Evolutionary conservation across 2,329 filamentous ascomycete genomes (phyloP), one percentile per base, ranked within the genome.

Genomic region (Coniella vitis): DNA sequence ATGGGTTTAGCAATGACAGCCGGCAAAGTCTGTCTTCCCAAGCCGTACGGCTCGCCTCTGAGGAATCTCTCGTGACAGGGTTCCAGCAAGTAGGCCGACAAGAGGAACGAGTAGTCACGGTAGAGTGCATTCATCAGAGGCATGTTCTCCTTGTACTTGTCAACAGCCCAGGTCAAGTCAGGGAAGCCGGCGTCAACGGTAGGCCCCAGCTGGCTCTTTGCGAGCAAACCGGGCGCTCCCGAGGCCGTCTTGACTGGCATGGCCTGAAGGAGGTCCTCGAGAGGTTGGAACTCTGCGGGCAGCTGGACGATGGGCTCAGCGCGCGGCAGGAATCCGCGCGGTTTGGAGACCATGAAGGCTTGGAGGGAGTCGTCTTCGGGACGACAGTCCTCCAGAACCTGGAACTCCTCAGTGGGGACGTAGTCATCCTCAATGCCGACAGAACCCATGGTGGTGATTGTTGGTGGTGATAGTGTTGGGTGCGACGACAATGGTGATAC

Each of bases 51-150:
- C 63, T 87, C 81, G 0, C 84, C 85, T 65, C 79, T 83, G 53
- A 84, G 59, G 60, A 81, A 83, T 35, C 76, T 78, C 69, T 88
- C 76, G 68, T 93, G 90, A 65, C 90, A 96, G 10, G 90, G 90
- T 72, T 96, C 90, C 25, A 96, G 81, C 25, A 96, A 74, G 64
- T 95, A 95, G 0, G 89, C 87, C 20, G 87, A 94, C 4, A 90
- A 86, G 25, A 95, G 70, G 73, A 95, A 96, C 13, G 86, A 87
- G 65, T 95, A 96, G 70, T 96, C 90, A 17, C 90, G 78, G 66
- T 95, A 95, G 41, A 94, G 70, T 31, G 90, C 90, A 60, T 90
- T 93, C 73, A 94, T 82, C 51, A 88, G 70, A 14, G 85, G 84
- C 35, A 91, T 75, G 67, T 95, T 84, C 53, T 83, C 71, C 58